These are phyloP conservation scores for Westerdykella ornata DNA, from an alignment of 2,329 filamentous ascomycete species.

Conservation along the genomic window DNA sequence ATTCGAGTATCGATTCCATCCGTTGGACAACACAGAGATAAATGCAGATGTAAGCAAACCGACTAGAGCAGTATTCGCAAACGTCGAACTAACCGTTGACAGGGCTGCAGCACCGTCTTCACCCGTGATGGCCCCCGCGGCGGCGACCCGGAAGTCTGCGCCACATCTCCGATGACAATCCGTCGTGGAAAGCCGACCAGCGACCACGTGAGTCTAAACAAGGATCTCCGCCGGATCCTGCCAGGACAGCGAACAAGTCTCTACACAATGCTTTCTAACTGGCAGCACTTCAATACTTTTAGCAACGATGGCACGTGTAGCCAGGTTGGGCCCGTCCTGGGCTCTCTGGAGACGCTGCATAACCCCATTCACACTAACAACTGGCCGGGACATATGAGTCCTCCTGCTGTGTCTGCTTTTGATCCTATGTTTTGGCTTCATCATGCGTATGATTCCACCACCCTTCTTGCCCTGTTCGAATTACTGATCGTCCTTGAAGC, in stretches of 20 bases:
- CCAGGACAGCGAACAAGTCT: constrained; percentile 6
- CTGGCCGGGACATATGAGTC: constrained; percentile 61
- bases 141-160: constrained; percentile 33
- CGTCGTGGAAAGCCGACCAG: constrained; percentile 3
- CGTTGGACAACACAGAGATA: constrained; percentile 48
- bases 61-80: too few species aligned
- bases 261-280: constrained; percentile 13
- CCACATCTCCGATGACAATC: constrained; percentile 43
- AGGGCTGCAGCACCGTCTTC: constrained; percentile 4
- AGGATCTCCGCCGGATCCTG: constrained; percentile 5
- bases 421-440: constrained; percentile 46
- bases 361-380: constrained; percentile 10
- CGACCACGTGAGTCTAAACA: constrained; percentile 7
- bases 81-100: neutral
- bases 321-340: constrained; percentile 1
- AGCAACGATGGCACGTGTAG: constrained; percentile 6
- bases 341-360: constrained; percentile 11
- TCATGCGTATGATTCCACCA: constrained; percentile 38
- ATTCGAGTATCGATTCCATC: constrained; percentile 38
- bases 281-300: constrained; percentile 10
- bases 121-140: constrained; percentile 40
- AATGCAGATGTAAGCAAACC: constrained; percentile 37
- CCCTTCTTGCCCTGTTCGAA: neutral
- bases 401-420: constrained; percentile 61
- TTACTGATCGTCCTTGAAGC: neutral